phyloP scores from a whole-genome alignment of 176 grass and related monocot genomes.

The Stipa capillata region DNA sequence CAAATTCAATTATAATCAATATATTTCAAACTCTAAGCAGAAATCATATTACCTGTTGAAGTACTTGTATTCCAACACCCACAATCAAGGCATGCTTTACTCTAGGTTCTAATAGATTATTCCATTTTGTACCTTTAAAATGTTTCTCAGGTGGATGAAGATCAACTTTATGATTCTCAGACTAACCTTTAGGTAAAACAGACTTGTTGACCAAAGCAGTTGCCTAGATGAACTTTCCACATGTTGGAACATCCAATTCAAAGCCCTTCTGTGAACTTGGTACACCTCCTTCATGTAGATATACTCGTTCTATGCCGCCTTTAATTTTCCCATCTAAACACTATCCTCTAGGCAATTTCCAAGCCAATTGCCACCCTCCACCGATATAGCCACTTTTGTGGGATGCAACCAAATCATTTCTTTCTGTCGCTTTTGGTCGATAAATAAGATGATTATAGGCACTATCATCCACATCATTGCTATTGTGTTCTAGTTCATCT shows the following conservation, averaged over 20 bases:
- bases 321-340: not conserved
- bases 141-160: slow-evolving; percentile 31
- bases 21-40: not conserved
- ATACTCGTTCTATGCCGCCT: not conserved
- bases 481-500: not conserved
- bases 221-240: slow-evolving; percentile 24
- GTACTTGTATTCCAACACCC: slow-evolving; percentile 50
- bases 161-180: not conserved
- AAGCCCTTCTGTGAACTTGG: not conserved
- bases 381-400: slow-evolving; percentile 23
- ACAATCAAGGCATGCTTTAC: slow-evolving; percentile 39
- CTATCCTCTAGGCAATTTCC: slow-evolving; percentile 24
- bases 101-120: slow-evolving; percentile 36
- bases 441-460: not conserved
- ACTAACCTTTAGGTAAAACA: slow-evolving; percentile 21
- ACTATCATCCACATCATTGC: not conserved
- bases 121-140: slow-evolving; percentile 26
- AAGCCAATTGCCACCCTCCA: slow-evolving; percentile 74
- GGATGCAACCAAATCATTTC: slow-evolving; percentile 10
- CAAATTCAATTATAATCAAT: no score
- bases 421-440: not conserved
- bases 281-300: not conserved
- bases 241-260: not conserved
- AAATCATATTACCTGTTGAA: slow-evolving; percentile 54
- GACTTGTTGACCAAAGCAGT: slow-evolving; percentile 44